Percentiles rank a stretch among this genome's conserved stretches.
These are phyloP conservation scores for Nannochloropsis gaditana DNA, from an alignment of 108 stramenopile genomes.

Conservation along the genomic window DNA sequence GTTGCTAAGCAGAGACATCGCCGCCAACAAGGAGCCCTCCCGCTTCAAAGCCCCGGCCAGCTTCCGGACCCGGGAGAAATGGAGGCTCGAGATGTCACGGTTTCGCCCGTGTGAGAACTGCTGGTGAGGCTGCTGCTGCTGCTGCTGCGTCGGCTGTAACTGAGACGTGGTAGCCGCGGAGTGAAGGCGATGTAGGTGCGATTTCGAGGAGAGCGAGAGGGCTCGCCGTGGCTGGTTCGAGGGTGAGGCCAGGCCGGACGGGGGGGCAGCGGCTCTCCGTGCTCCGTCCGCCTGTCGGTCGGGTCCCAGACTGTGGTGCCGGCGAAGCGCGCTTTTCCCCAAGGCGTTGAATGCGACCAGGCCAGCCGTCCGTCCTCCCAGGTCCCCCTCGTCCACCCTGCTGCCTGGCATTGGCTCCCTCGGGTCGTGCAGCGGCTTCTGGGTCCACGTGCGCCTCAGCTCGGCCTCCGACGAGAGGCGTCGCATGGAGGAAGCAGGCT, in stretches of 20 bases:
- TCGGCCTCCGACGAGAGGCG: neutral
- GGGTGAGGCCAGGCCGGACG: neutral
- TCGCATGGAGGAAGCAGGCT: neutral
- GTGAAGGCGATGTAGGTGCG: neutral
- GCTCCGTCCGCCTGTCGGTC: neutral
- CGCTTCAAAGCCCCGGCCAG: slow-evolving; percentile 11
- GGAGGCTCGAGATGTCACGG: neutral
- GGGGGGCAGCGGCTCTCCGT: neutral
- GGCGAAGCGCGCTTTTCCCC: neutral
- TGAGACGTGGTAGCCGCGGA: neutral
- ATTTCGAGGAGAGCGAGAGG: neutral
- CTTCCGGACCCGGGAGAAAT: neutral
- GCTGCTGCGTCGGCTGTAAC: neutral
- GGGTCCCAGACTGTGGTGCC: neutral
- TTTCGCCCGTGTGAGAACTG: neutral
- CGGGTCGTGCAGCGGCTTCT: neutral
- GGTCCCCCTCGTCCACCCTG: neutral
- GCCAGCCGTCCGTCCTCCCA: neutral
- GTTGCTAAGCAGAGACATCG: neutral
- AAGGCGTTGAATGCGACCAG: neutral
- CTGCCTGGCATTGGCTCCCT: neutral
- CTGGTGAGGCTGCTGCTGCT: neutral
- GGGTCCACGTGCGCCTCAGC: neutral
- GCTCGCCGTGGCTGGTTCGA: neutral
- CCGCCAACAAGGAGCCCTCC: neutral